phyloP scores from a whole-genome alignment of 2,329 filamentous ascomycete species.

The Amylocarpus encephaloides region DNA sequence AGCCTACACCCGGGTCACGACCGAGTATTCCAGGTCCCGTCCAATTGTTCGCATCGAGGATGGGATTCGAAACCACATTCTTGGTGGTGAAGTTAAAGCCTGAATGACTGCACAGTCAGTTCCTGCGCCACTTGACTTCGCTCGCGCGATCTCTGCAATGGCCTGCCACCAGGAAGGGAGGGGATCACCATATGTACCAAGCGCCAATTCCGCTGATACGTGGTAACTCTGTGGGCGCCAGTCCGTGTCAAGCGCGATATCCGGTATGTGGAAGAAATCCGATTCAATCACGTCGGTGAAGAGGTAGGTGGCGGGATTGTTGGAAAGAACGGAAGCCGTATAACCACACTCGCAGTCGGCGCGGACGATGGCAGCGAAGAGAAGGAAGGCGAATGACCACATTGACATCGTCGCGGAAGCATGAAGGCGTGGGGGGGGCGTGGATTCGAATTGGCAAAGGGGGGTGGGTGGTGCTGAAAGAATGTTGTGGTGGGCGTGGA shows the following conservation, averaged over 20 bases:
- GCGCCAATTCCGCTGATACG: conserved; percentile 48
- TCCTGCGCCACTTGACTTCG: no score
- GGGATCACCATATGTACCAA: conserved; percentile 49
- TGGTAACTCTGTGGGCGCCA: conserved; percentile 67
- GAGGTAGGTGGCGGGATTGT: conserved; percentile 35
- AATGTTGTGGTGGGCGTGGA: neutral
- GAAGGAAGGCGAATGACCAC: neutral
- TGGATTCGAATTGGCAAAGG: neutral
- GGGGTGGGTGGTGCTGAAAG: neutral
- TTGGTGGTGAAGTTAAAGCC: conserved; percentile 49
- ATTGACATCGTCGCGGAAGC: no score
- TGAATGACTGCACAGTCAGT: neutral
- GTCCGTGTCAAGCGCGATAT: conserved; percentile 45
- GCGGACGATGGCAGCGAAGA: conserved; percentile 11
- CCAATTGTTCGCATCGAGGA: conserved; percentile 38
- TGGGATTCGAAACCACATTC: conserved; percentile 52
- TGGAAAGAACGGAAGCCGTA: conserved; percentile 41
- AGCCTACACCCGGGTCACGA: conserved; percentile 45
- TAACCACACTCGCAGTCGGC: conserved; percentile 70
- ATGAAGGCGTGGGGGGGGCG: conserved; percentile 16
- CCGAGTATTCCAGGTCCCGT: conserved; percentile 39
- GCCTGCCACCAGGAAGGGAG: neutral
- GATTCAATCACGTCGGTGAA: conserved; percentile 68
- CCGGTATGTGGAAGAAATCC: conserved; percentile 56
- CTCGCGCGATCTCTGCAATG: neutral